phyloP scores from a whole-genome alignment of 257 asterid genomes.

The Coffea eugenioides region DNA sequence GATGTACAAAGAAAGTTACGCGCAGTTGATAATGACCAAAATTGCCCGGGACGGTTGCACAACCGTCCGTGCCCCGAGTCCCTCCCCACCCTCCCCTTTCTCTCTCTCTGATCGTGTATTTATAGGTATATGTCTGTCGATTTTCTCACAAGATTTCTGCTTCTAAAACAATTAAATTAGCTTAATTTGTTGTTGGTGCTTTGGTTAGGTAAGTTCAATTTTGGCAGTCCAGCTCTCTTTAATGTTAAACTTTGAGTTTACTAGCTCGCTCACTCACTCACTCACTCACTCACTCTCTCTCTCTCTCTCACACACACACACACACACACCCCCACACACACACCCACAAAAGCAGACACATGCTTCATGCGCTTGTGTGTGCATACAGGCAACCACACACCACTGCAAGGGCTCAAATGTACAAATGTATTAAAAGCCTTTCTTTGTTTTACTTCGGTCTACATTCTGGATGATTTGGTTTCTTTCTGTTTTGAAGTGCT shows the following conservation, averaged over 20 bases:
- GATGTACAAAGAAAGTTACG: no score
- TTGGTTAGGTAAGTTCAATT: not conserved
- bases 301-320: not conserved
- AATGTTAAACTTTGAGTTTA: not conserved
- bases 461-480: not conserved
- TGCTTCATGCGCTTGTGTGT: not conserved
- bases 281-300: not conserved
- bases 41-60: no score
- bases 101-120: not conserved
- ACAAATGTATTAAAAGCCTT: no score
- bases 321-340: no score
- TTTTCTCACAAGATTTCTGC: not conserved
- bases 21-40: no score
- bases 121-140: not conserved
- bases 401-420: no score
- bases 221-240: slow-evolving; percentile 10
- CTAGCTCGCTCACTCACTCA: not conserved
- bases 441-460: no score
- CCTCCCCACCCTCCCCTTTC: no score
- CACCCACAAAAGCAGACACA: no score
- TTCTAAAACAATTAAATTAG: not conserved
- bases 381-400: not conserved
- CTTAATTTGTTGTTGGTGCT: no score
- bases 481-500: not conserved
- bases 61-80: no score